Evolutionary conservation across 2,329 filamentous ascomycete genomes (phyloP), one percentile per base, ranked within the genome.

Genomic region (Fusarium phyllophilum): DNA sequence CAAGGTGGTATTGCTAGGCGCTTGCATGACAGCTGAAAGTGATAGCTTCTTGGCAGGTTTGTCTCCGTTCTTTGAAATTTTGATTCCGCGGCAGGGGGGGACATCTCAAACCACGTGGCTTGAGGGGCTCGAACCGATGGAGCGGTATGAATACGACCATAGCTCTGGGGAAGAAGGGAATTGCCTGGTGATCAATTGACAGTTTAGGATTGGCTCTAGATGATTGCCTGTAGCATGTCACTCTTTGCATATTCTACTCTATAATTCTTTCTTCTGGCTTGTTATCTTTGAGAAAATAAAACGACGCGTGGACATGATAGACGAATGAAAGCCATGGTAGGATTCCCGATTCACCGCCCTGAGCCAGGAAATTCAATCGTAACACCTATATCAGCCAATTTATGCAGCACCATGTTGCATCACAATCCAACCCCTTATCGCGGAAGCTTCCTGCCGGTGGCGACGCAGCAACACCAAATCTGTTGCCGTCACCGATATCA

Each of bases 141-240:
- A 22, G 3, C 10, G 24, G 20, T 36, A 18, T 29, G 49, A 34
- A 52, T 67, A 36, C 45, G 29, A 67, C 62, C 45, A 36, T n/a
- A 60, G 51, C 44, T 67, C 51, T 67, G 33, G 51, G 26, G 49
- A 44, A 51, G 38, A 39, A 26, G 51, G 38, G 34, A 20, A 34
- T 45, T 45, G 51, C 38, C 26, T 18, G 51, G 17, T 66, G 26
- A 45, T 54, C 33, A 54, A 22, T n/a, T 36, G 62, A 51, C n/a
- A 36, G 49, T 48, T 26, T 1, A 48, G 42, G 45, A 12, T 31
- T 48, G 26, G 45, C 38, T 38, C 31, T 18, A 33, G 61, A 34
- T 20, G 33, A 52, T 51, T 33, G 26, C 26, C 38, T 39, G 22
- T 38, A 54, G 15, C 29, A 59, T 59, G 33, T 51, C 38, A 38